Evolutionary conservation across 495 filamentous ascomycete species (phyloP), one percentile per base, ranked within the genome.

Genomic region (Penicillium bovifimosum): DNA sequence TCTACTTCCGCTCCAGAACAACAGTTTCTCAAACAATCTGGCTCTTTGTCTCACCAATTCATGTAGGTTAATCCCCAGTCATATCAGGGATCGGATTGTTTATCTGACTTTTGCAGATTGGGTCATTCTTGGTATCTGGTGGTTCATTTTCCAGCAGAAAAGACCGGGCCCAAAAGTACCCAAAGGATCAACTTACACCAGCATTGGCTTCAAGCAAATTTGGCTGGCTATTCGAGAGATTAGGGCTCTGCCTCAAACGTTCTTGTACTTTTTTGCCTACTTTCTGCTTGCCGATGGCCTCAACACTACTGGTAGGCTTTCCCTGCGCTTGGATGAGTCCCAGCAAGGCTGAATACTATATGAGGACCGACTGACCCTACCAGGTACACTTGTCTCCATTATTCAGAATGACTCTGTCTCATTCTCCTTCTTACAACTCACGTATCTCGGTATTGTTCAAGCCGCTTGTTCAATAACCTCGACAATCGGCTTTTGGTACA

Each of bases 111-210:
- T 18, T 50, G 31, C 49, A 70, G 63, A 78, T 53, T 77, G 75
- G 76, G 64, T 79, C 6, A 42, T 77, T 3, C 58, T 79, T 2
- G 74, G 75, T 4, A 65, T 79, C 20, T 77, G 75, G 69, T 77
- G 76, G 76, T 77, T 79, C 36, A 57, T 79, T 20, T 77, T 74
- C 51, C 74, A 79, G 50, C 75, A 79, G 45, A 74, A 70, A 34
- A 57, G 75, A 6, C 74, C 71, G 3, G 73, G 75, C 3, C 73
- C 72, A 0, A 65, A 62, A 17, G 56, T 78, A n/a, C 75, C 72
- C 8, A 63, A 74, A 39, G 75, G 73, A 6, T 76, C 72, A 28
- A 73, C 50, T 43, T 78, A 76, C 41, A 50, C 61, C 2, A 78
- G 70, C 9, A 75, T 78, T 43, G 75, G 75, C 0, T 68, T 73